A percentile compares a stretch with the other conserved stretches of the same genome.
Evolutionary conservation across 345 rosid genomes (phyloP).

Genomic region (Eucalyptus virginea): DNA sequence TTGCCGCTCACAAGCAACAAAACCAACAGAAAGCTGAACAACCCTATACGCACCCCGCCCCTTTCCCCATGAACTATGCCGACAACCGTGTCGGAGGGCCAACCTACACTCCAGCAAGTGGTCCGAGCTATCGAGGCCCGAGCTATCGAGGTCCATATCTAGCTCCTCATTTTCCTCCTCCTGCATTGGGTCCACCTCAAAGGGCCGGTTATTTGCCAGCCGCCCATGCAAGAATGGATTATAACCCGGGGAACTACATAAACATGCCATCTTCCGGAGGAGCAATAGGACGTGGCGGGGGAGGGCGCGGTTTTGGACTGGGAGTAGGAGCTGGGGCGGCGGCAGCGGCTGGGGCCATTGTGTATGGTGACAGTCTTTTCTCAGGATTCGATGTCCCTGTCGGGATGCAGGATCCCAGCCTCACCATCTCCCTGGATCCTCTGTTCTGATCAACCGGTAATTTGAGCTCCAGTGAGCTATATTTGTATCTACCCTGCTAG

Average conservation of each 20-base stretch:
- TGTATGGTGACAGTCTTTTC: background rate
- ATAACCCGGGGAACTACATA: background rate
- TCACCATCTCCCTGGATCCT: background rate
- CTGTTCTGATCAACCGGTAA: background rate
- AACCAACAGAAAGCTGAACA: background rate
- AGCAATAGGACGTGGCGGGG: background rate
- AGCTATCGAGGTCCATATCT: background rate
- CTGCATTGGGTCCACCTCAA: background rate
- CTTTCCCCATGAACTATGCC: slow-evolving; percentile 3
- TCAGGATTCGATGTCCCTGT: background rate
- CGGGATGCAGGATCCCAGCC: background rate
- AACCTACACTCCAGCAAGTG: slow-evolving; percentile 4
- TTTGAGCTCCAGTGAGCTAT: background rate
- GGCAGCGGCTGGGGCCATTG: background rate
- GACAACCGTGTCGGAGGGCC: slow-evolving; percentile 7
- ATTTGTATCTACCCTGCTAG: background rate
- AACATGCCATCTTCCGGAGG: background rate
- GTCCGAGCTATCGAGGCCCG: background rate
- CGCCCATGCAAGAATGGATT: background rate
- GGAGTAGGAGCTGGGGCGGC: background rate
- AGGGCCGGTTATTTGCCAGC: background rate
- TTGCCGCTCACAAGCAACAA: background rate
- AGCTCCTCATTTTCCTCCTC: background rate
- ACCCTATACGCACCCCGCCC: background rate
- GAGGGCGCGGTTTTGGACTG: background rate